Conservation (phyloP, 805 yeast species). For the Yamadazyma sp. region DNA sequence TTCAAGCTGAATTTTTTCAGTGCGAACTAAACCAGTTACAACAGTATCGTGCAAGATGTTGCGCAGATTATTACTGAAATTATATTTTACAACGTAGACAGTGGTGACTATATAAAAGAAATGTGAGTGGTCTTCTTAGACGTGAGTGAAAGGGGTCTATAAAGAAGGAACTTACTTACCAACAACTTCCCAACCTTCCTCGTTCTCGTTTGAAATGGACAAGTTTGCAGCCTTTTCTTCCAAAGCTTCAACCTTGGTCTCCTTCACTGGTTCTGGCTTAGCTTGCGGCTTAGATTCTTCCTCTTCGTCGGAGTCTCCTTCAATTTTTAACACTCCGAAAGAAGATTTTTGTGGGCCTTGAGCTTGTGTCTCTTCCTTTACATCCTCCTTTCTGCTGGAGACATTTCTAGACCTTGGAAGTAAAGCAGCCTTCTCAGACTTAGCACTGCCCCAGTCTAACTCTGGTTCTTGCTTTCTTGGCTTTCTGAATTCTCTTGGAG, state of each 20-base stretch:
- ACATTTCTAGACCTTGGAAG: constrained; percentile 26
- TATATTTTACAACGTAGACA: constrained; percentile 10
- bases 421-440: constrained; percentile 31
- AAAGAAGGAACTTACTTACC: no score
- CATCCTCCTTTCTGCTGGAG: constrained; percentile 18
- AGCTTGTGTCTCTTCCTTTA: constrained; percentile 19
- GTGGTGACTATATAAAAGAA: constrained; percentile 3
- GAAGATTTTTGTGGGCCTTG: constrained; percentile 35
- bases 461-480: constrained; percentile 41
- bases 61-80: no score
- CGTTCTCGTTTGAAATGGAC: constrained; percentile 23
- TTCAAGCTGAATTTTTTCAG: constrained; percentile 1
- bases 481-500: constrained; percentile 39
- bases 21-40: no score
- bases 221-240: constrained; percentile 28
- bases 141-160: no score
- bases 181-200: constrained; percentile 40
- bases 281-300: constrained; percentile 17
- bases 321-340: constrained; percentile 33
- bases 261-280: constrained; percentile 12
- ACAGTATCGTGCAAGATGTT: no score
- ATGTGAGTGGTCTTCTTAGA: no score
- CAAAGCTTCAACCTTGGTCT: constrained; percentile 18
- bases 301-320: constrained; percentile 34
- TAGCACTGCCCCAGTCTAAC: constrained; percentile 43